Evolutionary conservation across 495 filamentous ascomycete genomes (phyloP), one percentile per base, ranked within the genome.

Genomic region (Aspergillus avenaceus): DNA sequence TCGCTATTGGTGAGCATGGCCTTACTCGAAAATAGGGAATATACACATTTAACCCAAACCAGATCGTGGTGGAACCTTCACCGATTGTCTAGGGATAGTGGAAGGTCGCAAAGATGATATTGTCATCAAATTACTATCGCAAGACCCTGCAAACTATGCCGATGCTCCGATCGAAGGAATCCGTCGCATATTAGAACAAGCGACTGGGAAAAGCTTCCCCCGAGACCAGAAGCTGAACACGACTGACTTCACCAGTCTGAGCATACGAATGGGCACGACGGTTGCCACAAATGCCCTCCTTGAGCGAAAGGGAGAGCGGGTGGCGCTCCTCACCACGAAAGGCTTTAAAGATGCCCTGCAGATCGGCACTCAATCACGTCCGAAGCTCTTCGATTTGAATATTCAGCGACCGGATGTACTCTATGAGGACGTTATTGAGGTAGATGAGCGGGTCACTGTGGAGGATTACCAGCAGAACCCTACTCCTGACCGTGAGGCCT

Each of bases 211-310:
- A 25, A 21, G 24, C 1, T 56, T 60, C 34, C 50, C 57, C 3
- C 53, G 57, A 8, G 47, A 47, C 16, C 34, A 56, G 31, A 49
- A 48, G 26, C 47, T 61, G 11, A 48, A 41, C 19, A 59, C 53
- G 3, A 26, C 47, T 23, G 43, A 57, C 18, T 52, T 48, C 24
- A 36, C 41, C 7, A 26, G 38, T n/a, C 45, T 45, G 6, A 50
- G 41, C 12, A 57, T 63, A n/a, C 56, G 53, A 8, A 62, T 54
- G 36, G 56, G 49, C 9, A 62, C 55, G 21, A 61, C 59, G 1
- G 45, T 61, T 19, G 55, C 59, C 18, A 61, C 55, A 12, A 58
- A 58, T 34, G 59, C 54, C 11, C 36, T 61, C 16, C 48, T 61
- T 11, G 58, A 58, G 36, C 25, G 58, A 14, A 61, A 61, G 44